A percentile compares a stretch with the other conserved stretches of the same genome.
Conservation (phyloP, 163 green algal genomes). For the Chlamydomonas reinhardtii region DNA sequence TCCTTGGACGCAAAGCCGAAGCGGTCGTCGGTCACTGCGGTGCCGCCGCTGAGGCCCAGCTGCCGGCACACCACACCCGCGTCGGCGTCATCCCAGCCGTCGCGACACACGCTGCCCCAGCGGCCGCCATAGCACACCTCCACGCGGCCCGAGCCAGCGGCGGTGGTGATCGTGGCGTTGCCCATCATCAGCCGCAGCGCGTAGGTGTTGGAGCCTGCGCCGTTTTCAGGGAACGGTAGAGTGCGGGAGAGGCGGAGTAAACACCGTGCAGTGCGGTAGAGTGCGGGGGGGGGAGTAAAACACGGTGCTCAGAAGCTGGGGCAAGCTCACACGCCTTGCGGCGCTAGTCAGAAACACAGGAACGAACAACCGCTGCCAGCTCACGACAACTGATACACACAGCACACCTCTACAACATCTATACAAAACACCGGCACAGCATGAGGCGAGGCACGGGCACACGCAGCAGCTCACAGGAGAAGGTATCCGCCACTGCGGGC, state of each 20-base stretch:
- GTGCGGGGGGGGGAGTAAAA: no score
- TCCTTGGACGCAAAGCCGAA: background rate
- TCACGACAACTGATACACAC: no score
- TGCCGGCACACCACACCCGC: slow-evolving; percentile 29
- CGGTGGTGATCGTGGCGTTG: background rate
- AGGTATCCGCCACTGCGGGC: background rate
- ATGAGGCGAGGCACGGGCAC: no score
- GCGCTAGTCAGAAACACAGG: no score
- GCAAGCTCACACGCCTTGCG: no score
- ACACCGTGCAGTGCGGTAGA: no score
- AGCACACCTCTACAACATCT: no score
- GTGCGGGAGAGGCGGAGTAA: no score
- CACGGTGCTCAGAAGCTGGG: no score
- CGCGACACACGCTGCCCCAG: slow-evolving; percentile 26
- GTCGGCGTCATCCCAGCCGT: slow-evolving; percentile 17
- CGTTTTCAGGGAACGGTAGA: no score
- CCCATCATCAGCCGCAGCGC: slow-evolving; percentile 8
- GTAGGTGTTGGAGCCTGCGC: background rate
- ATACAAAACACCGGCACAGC: no score
- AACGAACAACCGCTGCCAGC: no score
- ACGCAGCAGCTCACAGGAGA: background rate
- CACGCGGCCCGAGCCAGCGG: background rate
- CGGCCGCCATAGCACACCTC: slow-evolving; percentile 26
- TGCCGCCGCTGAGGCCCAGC: background rate
- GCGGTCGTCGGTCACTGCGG: background rate